These are phyloP conservation scores for Gamarada debralockiae DNA, from an alignment of 495 filamentous ascomycete species.

Conservation along the genomic window DNA sequence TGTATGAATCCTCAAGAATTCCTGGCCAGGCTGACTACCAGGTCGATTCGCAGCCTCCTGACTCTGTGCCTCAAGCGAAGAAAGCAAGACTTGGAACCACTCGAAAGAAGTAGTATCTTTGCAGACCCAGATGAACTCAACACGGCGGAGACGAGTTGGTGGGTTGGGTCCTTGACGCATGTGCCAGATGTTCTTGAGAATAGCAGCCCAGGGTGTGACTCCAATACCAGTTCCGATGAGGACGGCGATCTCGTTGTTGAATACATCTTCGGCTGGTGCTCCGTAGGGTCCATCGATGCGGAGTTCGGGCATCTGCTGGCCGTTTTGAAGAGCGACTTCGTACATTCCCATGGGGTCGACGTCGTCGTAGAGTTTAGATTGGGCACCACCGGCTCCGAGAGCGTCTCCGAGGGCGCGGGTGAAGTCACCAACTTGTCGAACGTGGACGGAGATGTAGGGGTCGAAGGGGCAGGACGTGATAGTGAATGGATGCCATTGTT, in stretches of 20 bases:
- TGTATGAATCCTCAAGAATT: slow-evolving; percentile 97
- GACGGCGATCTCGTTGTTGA: slow-evolving; percentile 97
- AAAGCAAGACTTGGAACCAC: slow-evolving; percentile 95
- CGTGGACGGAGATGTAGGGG: slow-evolving; percentile 87
- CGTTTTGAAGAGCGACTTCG: slow-evolving; percentile 93
- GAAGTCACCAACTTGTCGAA: slow-evolving; percentile 96
- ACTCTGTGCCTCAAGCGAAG: slow-evolving; percentile 85
- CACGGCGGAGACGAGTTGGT: slow-evolving; percentile 80
- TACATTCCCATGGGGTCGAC: slow-evolving; percentile 96
- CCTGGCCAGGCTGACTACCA: slow-evolving; percentile 55
- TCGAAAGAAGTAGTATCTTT: slow-evolving; percentile 95
- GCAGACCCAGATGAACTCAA: slow-evolving; percentile 99
- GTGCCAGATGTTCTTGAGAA: slow-evolving; percentile 99
- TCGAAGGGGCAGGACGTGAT: slow-evolving; percentile 98
- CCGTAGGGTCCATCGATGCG: slow-evolving; percentile 96
- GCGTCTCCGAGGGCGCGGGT: slow-evolving; percentile 83
- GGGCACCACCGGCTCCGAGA: slow-evolving; percentile 83
- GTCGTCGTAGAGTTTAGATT: slow-evolving; percentile 79
- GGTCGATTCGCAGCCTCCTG: slow-evolving; percentile 58
- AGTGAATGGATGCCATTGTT: slow-evolving; percentile 99
- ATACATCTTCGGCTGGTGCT: slow-evolving; percentile 93
- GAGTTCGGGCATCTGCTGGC: slow-evolving; percentile 81
- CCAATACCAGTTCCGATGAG: slow-evolving; percentile 97
- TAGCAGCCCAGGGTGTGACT: slow-evolving; percentile 95
- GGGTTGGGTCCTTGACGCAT: slow-evolving; percentile 80